Base-by-base conservation (phyloP, 1,284 basidiomycete genomes). In the Xerocomus minutiporus region DNA sequence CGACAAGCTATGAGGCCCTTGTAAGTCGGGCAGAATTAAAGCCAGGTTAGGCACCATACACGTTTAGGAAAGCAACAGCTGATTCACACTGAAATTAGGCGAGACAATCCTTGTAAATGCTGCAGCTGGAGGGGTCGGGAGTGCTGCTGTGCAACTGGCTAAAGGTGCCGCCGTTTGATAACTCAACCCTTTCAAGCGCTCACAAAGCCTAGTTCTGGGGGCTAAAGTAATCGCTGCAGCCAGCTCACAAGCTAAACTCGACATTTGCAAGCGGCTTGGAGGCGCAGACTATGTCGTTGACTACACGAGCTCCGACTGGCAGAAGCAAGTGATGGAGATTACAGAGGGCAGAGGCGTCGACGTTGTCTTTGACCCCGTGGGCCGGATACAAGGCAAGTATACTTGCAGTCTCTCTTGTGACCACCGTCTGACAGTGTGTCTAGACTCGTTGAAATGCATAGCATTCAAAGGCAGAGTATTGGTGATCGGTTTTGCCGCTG, bases 381-480 rank as follows among this genome's bases (percentile, higher is more conserved):
- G 91, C 15, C 73, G 83, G 62, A 84, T 92, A 55, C 77, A 78
- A 68, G 84, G 86, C 80, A 59, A 44, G 68, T 55, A 20, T 17
- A n/a, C 50, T n/a, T n/a, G 31, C 50, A 53, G 17, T 36, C 13
- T 40, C 42, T 38, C 8, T 2, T 15, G 13, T 23, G 28, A 20
- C 20, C 25, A 48, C 13, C 1, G 46, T 28, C 40, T 51, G 36
- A 58, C 13, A 2, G 1, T 35, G 2, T 23, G 20, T 42, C 48
- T 15, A 66, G 88, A 91, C 63, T 83, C 81, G 29, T 67, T 97
- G 55, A 96, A 96, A 69, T 95, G 92, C 67, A 92, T 96, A 53
- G 91, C 89, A 1, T 97, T 93, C 87, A 96, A 96, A 70, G 93
- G 93, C 2, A 81, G 96, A 12, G 84, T 91, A 4, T 66, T 98